A percentile compares a stretch with the other conserved stretches of the same genome.
These are phyloP conservation scores for Gaultheria prostrata DNA, from an alignment of 148 eudicot species.

Conservation along the genomic window DNA sequence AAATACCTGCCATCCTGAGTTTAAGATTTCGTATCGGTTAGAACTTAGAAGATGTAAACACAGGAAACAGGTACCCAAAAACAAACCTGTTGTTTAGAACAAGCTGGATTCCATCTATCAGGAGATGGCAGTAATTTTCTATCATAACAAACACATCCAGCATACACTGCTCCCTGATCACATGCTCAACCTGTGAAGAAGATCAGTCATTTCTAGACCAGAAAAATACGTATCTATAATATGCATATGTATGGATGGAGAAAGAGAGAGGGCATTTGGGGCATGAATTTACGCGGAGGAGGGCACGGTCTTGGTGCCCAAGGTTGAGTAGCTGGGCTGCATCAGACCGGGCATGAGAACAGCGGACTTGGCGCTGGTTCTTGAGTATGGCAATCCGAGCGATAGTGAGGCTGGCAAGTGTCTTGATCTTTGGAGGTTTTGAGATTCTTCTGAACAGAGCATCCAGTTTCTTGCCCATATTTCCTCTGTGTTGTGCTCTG, in stretches of 20 bases:
- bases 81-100: constrained; percentile 18
- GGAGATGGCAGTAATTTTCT: constrained; percentile 24
- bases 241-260: background rate
- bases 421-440: constrained; percentile 28
- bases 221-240: background rate
- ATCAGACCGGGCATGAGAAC: constrained; percentile 48
- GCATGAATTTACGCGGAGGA: constrained; percentile 44
- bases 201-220: constrained; percentile 2
- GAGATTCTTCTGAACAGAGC: constrained; percentile 34
- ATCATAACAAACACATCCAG: constrained; percentile 34
- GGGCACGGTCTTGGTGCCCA: constrained; percentile 53
- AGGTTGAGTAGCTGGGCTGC: constrained; percentile 57
- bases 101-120: constrained; percentile 17
- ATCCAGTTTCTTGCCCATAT: constrained; percentile 36
- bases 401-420: constrained; percentile 27
- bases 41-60: background rate
- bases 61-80: background rate
- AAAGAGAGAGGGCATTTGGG: background rate
- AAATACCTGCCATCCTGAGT: background rate
- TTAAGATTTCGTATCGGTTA: background rate
- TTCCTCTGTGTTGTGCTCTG: background rate
- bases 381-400: constrained; percentile 43
- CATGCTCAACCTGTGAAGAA: constrained; percentile 48
- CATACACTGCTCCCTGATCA: constrained; percentile 52
- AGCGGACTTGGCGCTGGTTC: constrained; percentile 50